Evolutionary conservation across 805 yeast genomes (phyloP).

Genomic region (Candida sithepensis): DNA sequence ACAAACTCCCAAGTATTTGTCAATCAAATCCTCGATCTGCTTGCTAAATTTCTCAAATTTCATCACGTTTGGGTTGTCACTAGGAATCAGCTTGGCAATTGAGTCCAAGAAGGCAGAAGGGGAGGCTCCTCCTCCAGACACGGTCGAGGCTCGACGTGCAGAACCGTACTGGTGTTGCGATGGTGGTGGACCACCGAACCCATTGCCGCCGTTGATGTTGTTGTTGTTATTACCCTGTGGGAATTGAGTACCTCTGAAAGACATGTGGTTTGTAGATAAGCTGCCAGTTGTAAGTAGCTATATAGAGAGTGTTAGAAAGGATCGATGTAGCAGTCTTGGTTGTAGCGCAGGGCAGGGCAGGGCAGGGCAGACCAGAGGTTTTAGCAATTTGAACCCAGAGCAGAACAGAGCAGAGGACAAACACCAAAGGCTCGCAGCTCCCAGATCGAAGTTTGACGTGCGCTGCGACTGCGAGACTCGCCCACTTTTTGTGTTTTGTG

Average conservation of each 20-base stretch:
- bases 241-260: constrained; percentile 32
- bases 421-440: too few species aligned
- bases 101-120: constrained; percentile 18
- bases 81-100: constrained; percentile 29
- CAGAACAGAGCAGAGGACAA: not conserved
- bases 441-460: too few species aligned
- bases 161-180: constrained; percentile 1
- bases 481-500: not conserved
- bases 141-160: not conserved
- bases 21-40: constrained; percentile 50
- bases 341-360: too few species aligned
- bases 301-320: too few species aligned
- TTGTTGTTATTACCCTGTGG: constrained; percentile 14
- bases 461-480: too few species aligned
- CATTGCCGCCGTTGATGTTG: constrained; percentile 6
- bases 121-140: constrained; percentile 2
- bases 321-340: too few species aligned
- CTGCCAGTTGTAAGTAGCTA: too few species aligned
- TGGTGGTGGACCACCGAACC: constrained; percentile 5
- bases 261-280: constrained; percentile 18
- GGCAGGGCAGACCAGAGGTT: too few species aligned
- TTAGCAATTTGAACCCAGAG: too few species aligned
- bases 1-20: constrained; percentile 47
- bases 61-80: constrained; percentile 28
- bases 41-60: constrained; percentile 50